These are phyloP conservation scores for Penicillium psychrofluorescens DNA, from an alignment of 495 filamentous ascomycete species.

Conservation along the genomic window DNA sequence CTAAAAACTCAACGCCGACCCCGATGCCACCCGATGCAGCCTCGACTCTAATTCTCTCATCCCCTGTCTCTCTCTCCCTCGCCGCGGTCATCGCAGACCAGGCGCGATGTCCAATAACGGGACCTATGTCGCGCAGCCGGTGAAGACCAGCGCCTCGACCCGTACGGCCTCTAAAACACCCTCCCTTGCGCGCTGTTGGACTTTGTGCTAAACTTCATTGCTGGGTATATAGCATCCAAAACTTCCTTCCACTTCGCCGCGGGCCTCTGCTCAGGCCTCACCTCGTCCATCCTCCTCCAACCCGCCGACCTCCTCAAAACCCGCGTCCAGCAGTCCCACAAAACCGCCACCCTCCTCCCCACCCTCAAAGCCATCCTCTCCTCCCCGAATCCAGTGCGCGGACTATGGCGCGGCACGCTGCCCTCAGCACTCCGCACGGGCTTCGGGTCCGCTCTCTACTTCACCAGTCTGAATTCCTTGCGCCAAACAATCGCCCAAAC, in stretches of 20 bases:
- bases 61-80: no score
- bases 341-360: slow-evolving; percentile 54
- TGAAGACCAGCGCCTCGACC: slow-evolving; percentile 25
- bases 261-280: slow-evolving; percentile 78
- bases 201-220: no score
- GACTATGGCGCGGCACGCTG: slow-evolving; percentile 91
- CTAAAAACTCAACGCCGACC: no score
- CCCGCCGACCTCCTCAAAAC: slow-evolving; percentile 95
- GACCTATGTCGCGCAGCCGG: slow-evolving; percentile 24
- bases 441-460: slow-evolving; percentile 89
- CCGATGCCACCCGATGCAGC: neutral
- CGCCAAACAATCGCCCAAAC: slow-evolving; percentile 58
- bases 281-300: slow-evolving; percentile 84
- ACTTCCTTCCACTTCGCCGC: slow-evolving; percentile 77
- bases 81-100: no score
- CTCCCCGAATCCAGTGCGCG: slow-evolving; percentile 54
- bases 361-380: slow-evolving; percentile 63
- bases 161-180: slow-evolving; percentile 10
- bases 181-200: no score
- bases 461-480: slow-evolving; percentile 77
- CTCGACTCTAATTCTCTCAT: no score
- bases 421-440: slow-evolving; percentile 90
- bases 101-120: slow-evolving; percentile 27
- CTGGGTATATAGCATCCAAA: slow-evolving; percentile 29
- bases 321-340: slow-evolving; percentile 66